Percentiles rank a stretch among this genome's conserved stretches.
Evolutionary conservation across 2,329 filamentous ascomycete genomes (phyloP).

Genomic region (Talaromyces sp.): DNA sequence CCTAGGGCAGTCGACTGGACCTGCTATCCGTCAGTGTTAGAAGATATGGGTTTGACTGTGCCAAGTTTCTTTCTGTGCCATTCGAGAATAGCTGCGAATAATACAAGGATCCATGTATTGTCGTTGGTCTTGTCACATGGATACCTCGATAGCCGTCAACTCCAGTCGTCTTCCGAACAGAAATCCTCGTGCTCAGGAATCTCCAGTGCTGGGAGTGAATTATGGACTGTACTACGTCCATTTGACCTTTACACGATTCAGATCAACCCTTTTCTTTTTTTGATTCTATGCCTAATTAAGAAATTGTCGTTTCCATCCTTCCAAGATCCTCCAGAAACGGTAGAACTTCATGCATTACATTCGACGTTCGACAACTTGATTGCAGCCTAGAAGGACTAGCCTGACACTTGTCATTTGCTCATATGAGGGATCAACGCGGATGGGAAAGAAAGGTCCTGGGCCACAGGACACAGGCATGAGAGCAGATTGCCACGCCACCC

Average conservation of each 20-base stretch:
- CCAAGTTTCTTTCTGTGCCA: neutral
- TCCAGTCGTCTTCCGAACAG: neutral
- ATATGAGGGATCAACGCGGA: neutral
- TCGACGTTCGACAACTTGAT: neutral
- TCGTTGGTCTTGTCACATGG: neutral
- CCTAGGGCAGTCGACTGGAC: neutral
- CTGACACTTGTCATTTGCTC: conserved; percentile 4
- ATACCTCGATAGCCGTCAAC: neutral
- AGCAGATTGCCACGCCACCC: conserved; percentile 10
- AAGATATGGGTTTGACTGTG: neutral
- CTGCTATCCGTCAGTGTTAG: neutral
- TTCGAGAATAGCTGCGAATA: neutral
- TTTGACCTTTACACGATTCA: neutral
- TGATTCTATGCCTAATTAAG: neutral
- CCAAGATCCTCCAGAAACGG: neutral
- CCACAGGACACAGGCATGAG: neutral
- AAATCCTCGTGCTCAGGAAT: no score
- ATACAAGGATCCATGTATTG: neutral
- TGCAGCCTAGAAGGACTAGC: neutral
- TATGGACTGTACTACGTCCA: neutral
- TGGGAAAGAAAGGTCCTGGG: neutral
- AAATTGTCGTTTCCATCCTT: neutral
- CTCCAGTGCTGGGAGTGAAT: neutral
- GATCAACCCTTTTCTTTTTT: neutral
- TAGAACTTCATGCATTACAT: neutral